phyloP scores from a whole-genome alignment of 768 basidiomycete genomes.

The Mrakia hoshinonis region DNA sequence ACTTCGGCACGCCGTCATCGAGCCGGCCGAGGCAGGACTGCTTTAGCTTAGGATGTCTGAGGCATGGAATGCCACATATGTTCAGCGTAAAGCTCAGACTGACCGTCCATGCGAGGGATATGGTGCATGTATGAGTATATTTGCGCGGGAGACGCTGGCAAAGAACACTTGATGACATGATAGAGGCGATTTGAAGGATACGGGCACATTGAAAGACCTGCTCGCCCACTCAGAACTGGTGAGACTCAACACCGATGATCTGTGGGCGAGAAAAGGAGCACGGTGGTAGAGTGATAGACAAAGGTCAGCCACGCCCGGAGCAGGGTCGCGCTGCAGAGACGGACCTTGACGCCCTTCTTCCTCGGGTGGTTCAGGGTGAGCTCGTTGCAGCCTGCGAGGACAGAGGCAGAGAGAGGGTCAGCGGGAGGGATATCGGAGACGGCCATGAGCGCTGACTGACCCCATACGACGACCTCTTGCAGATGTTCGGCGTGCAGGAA shows the following conservation, averaged over 20 bases:
- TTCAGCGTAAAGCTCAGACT: too few species aligned
- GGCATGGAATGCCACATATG: too few species aligned
- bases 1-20: too few species aligned
- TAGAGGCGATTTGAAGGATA: too few species aligned
- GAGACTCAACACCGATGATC: conserved; percentile 25
- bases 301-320: neutral
- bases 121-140: too few species aligned
- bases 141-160: too few species aligned
- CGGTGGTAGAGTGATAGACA: neutral
- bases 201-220: too few species aligned
- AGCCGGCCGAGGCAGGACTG: too few species aligned
- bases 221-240: conserved; percentile 9
- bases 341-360: conserved; percentile 15
- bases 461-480: conserved; percentile 11
- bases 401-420: neutral
- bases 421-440: neutral
- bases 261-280: neutral
- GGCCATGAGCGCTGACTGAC: neutral
- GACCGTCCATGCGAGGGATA: too few species aligned
- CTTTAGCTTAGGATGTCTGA: too few species aligned
- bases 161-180: too few species aligned
- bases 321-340: neutral
- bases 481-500: conserved; percentile 36
- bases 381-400: conserved; percentile 1
- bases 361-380: conserved; percentile 19